Evolutionary conservation across 2,329 filamentous ascomycete species (phyloP), one percentile per base, ranked within the genome.

Genomic region (Lecanicillium sp.): DNA sequence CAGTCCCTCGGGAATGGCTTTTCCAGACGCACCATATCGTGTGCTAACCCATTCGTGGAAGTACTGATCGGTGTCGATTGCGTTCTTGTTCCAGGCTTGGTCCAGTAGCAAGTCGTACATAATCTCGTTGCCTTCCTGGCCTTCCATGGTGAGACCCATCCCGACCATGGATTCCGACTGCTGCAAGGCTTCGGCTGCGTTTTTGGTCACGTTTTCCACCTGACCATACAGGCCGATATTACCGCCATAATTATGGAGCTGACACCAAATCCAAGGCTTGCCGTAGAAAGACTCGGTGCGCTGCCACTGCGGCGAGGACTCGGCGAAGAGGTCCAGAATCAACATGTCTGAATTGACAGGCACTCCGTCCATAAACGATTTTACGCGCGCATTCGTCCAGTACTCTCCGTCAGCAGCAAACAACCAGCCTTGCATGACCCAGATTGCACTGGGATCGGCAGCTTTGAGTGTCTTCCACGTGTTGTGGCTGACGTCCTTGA

Each of bases 231-330:
- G 43, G 1, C 65, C 66, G 53, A 61, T 57, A 41, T 63, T 69
- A 5, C 61, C 65, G 4, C 68, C 68, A 39, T 65, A 72, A 44
- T 61, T 59, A 45, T 71, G 69, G 7, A 72, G 47, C 44, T 71
- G 54, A 44, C 66, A 70, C 69, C 68, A 71, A 18, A 71, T 63
- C 67, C 68, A 72, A 0, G 65, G 62, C 43, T 71, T 71, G 13
- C 68, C 67, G 43, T 60, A 66, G 48, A 69, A 72, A 0, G 60
- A 64, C 12, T 66, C 56, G 2, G 66, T 69, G 11, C 63, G 55
- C 46, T 64, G 61, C 68, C 69, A 72, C 40, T 70, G 61, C 2
- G 68, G 68, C n/a, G 57, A 48, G 7, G 59, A 61, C 41, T 72
- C 68, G 1, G 66, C 67, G 44, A 64, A 69, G 1, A 72, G 55